phyloP scores from a whole-genome alignment of 2,329 filamentous ascomycete genomes.

The Arthroderma sp. region DNA sequence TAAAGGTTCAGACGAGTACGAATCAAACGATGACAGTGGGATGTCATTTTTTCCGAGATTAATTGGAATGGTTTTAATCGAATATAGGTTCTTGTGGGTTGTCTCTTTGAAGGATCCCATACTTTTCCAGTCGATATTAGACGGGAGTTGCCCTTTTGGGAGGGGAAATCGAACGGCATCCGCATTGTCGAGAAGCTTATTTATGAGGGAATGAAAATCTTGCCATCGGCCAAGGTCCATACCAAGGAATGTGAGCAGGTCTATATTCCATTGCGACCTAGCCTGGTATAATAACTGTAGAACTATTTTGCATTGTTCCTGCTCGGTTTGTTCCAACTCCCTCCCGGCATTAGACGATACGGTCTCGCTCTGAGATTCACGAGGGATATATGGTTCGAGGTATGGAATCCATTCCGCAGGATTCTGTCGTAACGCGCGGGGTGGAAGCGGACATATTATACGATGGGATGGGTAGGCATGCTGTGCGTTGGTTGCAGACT shows the following conservation, averaged over 20 bases:
- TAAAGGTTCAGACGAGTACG: constrained; percentile 9
- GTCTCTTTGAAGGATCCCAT: constrained; percentile 19
- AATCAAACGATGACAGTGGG: constrained; percentile 6
- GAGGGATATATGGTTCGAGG: constrained; percentile 23
- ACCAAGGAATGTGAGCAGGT: constrained; percentile 29
- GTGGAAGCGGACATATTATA: constrained; percentile 11
- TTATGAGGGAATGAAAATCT: constrained; percentile 26
- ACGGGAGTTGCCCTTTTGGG: constrained; percentile 13
- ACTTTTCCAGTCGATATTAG: constrained; percentile 18
- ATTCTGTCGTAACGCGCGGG: constrained; percentile 12
- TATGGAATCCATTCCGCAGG: constrained; percentile 22
- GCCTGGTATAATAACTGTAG: constrained; percentile 20
- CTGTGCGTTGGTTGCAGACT: no score
- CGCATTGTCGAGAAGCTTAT: constrained; percentile 26
- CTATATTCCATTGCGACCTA: constrained; percentile 16
- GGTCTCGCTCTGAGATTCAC: constrained; percentile 5
- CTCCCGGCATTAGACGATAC: background rate
- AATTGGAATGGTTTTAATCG: background rate
- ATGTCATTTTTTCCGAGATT: background rate
- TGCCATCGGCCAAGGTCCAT: constrained; percentile 28
- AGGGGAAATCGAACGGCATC: constrained; percentile 14
- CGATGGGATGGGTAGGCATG: background rate
- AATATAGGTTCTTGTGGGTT: constrained; percentile 9
- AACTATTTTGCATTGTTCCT: constrained; percentile 18
- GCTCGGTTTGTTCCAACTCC: constrained; percentile 10